phyloP scores from a whole-genome alignment of 345 rosid species.

The Erodium maritimum region DNA sequence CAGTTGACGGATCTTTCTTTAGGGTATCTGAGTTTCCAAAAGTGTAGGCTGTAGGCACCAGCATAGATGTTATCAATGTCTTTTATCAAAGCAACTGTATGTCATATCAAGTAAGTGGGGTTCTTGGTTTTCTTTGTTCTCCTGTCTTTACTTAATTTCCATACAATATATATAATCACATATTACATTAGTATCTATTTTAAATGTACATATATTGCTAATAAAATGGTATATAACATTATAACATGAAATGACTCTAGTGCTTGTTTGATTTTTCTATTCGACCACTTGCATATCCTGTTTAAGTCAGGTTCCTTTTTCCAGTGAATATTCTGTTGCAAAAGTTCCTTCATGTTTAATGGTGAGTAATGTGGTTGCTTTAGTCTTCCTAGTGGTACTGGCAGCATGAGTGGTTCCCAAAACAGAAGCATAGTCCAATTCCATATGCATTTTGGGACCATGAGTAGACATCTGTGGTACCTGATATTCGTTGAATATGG shows the following conservation, averaged over 20 bases:
- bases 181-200: neutral
- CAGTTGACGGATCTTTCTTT: neutral
- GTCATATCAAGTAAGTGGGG: neutral
- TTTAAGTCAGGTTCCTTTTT: conserved; percentile 4
- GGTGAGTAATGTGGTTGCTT: conserved; percentile 10
- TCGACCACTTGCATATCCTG: conserved; percentile 7
- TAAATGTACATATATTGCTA: neutral
- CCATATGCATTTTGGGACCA: neutral
- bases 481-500: conserved; percentile 9
- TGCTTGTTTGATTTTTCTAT: conserved; percentile 2
- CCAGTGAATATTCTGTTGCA: conserved; percentile 11
- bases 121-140: neutral
- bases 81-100: no score
- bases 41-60: conserved; percentile 6
- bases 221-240: neutral
- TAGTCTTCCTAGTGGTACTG: conserved; percentile 3
- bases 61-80: neutral
- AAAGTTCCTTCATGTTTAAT: conserved; percentile 9
- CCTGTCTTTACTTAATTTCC: neutral
- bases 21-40: conserved; percentile 8
- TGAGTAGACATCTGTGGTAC: neutral
- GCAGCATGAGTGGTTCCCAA: conserved; percentile 11
- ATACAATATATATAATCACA: neutral
- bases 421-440: neutral
- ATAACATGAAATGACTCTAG: neutral